Conservation (phyloP, 768 basidiomycete species). For the Panus rudis region DNA sequence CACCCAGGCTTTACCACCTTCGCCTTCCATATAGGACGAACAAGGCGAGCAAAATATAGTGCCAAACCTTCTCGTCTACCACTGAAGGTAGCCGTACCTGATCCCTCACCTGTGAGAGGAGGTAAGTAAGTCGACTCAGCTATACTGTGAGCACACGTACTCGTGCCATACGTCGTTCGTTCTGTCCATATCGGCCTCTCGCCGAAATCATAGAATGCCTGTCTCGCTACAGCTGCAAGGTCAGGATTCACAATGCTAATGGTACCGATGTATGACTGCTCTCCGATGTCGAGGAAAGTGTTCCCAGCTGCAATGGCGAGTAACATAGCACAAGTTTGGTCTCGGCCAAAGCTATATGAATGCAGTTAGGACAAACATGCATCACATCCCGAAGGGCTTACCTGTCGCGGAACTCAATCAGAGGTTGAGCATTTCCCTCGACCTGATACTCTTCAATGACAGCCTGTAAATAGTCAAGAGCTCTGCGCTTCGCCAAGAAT, state of each 20-base stretch:
- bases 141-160: constrained; percentile 30
- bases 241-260: constrained; percentile 53
- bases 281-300: constrained; percentile 62
- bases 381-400: no score
- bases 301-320: constrained; percentile 82
- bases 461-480: constrained; percentile 77
- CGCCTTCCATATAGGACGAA: constrained; percentile 83
- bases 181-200: constrained; percentile 81
- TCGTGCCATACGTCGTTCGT: constrained; percentile 66
- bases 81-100: constrained; percentile 74
- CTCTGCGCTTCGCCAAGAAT: constrained; percentile 72
- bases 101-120: constrained; percentile 46
- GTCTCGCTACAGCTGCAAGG: constrained; percentile 65
- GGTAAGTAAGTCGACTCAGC: constrained; percentile 7
- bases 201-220: constrained; percentile 81
- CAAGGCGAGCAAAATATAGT: constrained; percentile 76
- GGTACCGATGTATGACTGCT: constrained; percentile 36
- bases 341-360: constrained; percentile 69
- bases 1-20: constrained; percentile 66
- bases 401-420: constrained; percentile 81
- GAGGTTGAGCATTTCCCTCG: constrained; percentile 69
- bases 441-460: constrained; percentile 78
- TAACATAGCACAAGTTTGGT: constrained; percentile 90
- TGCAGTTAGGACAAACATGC: constrained; percentile 2
- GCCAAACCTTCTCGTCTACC: constrained; percentile 86